Conservation (phyloP, 768 basidiomycete genomes). For the Clitopilus passeckerianus region DNA sequence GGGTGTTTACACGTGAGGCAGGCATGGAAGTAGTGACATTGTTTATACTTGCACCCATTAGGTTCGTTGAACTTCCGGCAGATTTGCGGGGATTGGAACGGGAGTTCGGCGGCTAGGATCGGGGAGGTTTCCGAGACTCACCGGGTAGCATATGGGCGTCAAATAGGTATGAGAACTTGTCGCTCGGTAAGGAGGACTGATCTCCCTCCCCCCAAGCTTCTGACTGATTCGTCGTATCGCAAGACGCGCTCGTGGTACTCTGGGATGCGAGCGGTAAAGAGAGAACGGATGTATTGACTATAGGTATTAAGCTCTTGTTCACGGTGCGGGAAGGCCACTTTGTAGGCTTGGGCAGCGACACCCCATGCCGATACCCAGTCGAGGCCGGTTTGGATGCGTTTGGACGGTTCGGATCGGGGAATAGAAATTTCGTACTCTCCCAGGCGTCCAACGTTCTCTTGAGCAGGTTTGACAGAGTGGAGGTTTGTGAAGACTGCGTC, state of each 20-base stretch:
- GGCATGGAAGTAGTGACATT: neutral
- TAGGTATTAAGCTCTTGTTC: constrained; percentile 20
- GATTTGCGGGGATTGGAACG: neutral
- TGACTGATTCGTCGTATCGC: constrained; percentile 16
- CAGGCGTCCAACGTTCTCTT: constrained; percentile 7
- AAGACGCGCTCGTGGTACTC: constrained; percentile 17
- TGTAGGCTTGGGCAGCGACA: constrained; percentile 7
- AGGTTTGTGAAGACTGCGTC: constrained; percentile 16
- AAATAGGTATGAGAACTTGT: neutral
- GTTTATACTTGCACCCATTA: neutral
- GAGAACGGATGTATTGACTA: constrained; percentile 13
- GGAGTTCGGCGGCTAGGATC: neutral
- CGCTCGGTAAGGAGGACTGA: neutral
- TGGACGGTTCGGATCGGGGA: constrained; percentile 5
- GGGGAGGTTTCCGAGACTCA: neutral
- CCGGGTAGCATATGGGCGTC: neutral
- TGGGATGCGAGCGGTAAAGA: constrained; percentile 13
- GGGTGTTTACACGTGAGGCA: neutral
- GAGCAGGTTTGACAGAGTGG: constrained; percentile 7
- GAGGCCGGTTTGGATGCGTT: constrained; percentile 5
- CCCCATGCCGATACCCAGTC: constrained; percentile 23
- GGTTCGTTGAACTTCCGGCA: neutral
- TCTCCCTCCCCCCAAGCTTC: neutral
- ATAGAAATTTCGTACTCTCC: constrained; percentile 15
- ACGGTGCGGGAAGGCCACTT: constrained; percentile 22